These are phyloP conservation scores for Stenogyne calaminthoides DNA, from an alignment of 305 asterid genomes.

Conservation along the genomic window DNA sequence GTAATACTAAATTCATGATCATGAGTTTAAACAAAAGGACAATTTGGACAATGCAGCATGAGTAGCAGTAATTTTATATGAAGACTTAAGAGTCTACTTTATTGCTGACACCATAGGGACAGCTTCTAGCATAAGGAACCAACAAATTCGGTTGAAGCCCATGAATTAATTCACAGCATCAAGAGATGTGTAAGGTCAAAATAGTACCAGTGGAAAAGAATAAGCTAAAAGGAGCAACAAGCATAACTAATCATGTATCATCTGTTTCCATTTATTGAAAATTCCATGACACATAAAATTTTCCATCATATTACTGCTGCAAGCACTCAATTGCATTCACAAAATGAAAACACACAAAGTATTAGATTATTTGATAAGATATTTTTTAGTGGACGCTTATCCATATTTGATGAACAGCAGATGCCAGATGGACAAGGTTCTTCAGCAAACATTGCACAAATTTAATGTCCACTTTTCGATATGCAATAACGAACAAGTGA, in stretches of 20 bases:
- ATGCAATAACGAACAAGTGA: neutral
- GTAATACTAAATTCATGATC: neutral
- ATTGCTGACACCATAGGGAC: neutral
- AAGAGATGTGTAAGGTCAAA: neutral
- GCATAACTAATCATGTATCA: neutral
- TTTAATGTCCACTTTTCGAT: neutral
- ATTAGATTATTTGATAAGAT: neutral
- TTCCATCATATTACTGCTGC: neutral
- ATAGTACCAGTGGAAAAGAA: neutral
- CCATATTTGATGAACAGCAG: neutral
- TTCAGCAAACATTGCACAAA: neutral
- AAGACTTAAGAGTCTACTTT: neutral
- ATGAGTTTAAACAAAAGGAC: neutral
- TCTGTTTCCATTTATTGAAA: neutral
- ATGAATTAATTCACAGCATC: neutral
- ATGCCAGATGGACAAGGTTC: neutral
- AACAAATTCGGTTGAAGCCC: neutral
- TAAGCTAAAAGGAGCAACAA: neutral
- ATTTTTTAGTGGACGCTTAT: neutral
- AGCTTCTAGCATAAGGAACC: neutral
- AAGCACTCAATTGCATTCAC: neutral
- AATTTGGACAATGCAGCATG: neutral
- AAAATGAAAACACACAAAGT: neutral
- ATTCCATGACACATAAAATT: neutral
- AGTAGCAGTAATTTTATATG: constrained; percentile 4